Percentiles rank a stretch among this genome's conserved stretches.
Evolutionary conservation across 768 basidiomycete species (phyloP).

Genomic region (Agaricus blazei): DNA sequence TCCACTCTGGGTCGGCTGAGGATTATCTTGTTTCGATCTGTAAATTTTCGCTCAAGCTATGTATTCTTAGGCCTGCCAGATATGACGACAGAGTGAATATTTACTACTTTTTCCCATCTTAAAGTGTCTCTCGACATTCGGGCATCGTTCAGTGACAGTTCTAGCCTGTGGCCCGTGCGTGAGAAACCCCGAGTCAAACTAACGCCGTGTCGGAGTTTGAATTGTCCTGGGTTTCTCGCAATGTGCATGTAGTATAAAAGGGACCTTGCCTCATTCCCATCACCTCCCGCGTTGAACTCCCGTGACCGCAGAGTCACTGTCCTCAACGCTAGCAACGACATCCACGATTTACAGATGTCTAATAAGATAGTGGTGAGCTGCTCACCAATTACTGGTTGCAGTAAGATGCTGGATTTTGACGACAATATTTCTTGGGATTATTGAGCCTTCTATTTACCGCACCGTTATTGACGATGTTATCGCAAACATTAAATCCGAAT

Average conservation of each 20-base stretch:
- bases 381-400: constrained; percentile 55
- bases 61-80: too few species aligned
- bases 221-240: constrained; percentile 32
- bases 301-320: constrained; percentile 28
- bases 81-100: too few species aligned
- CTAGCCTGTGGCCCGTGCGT: constrained; percentile 35
- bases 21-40: too few species aligned
- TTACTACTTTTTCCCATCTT: too few species aligned
- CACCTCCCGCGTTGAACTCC: constrained; percentile 34
- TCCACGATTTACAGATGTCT: constrained; percentile 55
- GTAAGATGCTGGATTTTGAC: constrained; percentile 54
- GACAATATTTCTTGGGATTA: constrained; percentile 30
- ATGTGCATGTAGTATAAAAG: constrained; percentile 49
- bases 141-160: too few species aligned
- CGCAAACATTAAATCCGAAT: constrained; percentile 80
- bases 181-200: constrained; percentile 20
- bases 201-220: constrained; percentile 39
- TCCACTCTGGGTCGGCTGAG: too few species aligned
- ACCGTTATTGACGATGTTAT: constrained; percentile 97
- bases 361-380: constrained; percentile 98
- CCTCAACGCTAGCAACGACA: constrained; percentile 28
- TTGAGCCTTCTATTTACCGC: constrained; percentile 90
- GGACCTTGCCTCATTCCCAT: constrained; percentile 32
- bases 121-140: too few species aligned
- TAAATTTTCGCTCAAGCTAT: too few species aligned